These are phyloP conservation scores for Solanum acaule DNA, from an alignment of 257 asterid genomes.

Conservation along the genomic window DNA sequence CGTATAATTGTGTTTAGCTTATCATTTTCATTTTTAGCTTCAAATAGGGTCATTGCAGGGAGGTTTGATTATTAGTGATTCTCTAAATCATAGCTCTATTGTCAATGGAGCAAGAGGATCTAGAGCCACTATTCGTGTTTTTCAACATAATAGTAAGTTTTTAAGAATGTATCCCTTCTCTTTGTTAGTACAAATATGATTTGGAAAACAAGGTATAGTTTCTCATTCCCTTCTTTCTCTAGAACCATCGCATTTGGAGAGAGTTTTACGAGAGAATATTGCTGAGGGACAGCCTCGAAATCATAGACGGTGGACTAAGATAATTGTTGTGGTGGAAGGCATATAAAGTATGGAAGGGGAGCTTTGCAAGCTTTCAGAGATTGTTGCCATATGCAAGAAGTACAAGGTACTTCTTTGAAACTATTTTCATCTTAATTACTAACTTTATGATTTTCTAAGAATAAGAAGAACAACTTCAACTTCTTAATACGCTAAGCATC, in stretches of 20 bases:
- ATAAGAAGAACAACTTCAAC: neutral
- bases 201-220: neutral
- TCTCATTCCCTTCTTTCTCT: constrained; percentile 10
- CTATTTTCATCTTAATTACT: neutral
- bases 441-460: neutral
- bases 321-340: constrained; percentile 93
- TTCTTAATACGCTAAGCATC: neutral
- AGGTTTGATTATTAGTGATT: constrained; percentile 87
- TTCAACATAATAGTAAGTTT: constrained; percentile 88
- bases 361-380: constrained; percentile 91
- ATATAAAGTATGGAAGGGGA: constrained; percentile 99
- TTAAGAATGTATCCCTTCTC: neutral
- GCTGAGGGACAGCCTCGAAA: constrained; percentile 27
- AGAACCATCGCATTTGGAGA: constrained; percentile 95
- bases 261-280: constrained; percentile 63
- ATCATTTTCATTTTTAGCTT: neutral
- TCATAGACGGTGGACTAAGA: constrained; percentile 95
- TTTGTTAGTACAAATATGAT: neutral
- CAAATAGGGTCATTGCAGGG: constrained; percentile 42
- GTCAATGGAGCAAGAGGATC: constrained; percentile 98
- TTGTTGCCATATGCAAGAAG: constrained; percentile 89
- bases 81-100: constrained; percentile 87
- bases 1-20: neutral
- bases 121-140: constrained; percentile 85
- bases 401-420: constrained; percentile 51